Evolutionary conservation across 202 grass and related monocot species (phyloP), one percentile per base, ranked within the genome.

Genomic region (Bolboschoenoplectus hybrid): DNA sequence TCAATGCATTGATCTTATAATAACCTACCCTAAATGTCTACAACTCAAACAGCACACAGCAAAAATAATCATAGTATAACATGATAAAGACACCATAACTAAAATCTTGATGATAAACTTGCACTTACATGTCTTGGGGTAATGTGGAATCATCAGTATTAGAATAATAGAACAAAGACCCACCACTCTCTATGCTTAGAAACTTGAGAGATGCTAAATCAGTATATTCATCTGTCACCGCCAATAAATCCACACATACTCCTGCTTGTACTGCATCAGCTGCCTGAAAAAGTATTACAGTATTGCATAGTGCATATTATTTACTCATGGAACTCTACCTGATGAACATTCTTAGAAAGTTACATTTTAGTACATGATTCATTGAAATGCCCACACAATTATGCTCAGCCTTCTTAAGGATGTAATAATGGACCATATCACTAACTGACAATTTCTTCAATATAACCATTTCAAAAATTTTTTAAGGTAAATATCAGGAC

Each of bases 131-230:
- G 86, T 98, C 97, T 73, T 94, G 97, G 32, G 97, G 93, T 82
- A 98, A 90, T 49, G 97, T 98, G 52, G 93, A 96, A 90, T 98
- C 97, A 67, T 98, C 93, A 0, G 87, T 92, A 83, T 88, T 98
- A 70, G 82, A 77, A 70, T 96, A 96, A 14, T 92, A 88, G 92
- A 98, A 98, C 88, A 98, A 85, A 2, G 90, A 98, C 68, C 97
- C 97, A 46, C 97, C 97, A 90, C 97, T 98, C 76, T 98, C 90
- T 53, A 96, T 98, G 88, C 93, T 92, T 46, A 96, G 89, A 90
- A 94, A 98, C 79, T 98, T 98, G 62, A 98, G 84, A 1, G 97
- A 98, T 86, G 97, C 91, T 84, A 98, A 94, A 87, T 98, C 97
- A 2, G 90, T 98, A 81, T 98, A 98, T 78, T 98, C 97, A 87